These are phyloP conservation scores for Erythrobasidium yunnanense DNA, from an alignment of 768 basidiomycete species.

Conservation along the genomic window DNA sequence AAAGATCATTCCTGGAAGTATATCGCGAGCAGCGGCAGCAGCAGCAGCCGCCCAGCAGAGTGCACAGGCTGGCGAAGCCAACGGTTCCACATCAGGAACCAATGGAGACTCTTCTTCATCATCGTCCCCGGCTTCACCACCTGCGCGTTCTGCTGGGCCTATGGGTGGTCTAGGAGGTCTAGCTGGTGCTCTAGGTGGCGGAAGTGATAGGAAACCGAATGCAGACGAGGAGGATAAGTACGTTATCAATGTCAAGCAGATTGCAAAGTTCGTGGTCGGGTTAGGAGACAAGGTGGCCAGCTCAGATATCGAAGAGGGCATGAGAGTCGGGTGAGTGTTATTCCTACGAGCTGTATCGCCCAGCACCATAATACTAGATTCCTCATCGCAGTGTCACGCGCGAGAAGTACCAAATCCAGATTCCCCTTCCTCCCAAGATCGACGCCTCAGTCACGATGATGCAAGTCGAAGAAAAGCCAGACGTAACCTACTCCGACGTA, in stretches of 20 bases:
- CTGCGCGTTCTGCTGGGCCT: background rate
- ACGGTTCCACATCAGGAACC: background rate
- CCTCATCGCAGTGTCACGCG: constrained; percentile 63
- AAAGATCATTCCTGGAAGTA: constrained; percentile 60
- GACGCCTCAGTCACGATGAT: constrained; percentile 99
- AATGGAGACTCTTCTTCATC: constrained; percentile 55
- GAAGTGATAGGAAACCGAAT: constrained; percentile 46
- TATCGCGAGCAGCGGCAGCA: constrained; percentile 4
- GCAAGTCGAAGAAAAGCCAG: constrained; percentile 98
- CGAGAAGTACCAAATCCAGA: constrained; percentile 96
- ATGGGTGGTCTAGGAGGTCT: constrained; percentile 9
- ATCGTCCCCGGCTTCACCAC: constrained; percentile 1
- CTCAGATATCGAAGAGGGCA: constrained; percentile 99
- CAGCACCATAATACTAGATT: too few species aligned
- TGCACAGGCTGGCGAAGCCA: background rate
- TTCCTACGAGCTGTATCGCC: constrained; percentile 27
- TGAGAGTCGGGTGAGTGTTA: constrained; percentile 98
- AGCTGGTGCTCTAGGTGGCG: constrained; percentile 16
- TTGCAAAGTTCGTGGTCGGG: constrained; percentile 97
- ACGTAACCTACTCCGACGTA: constrained; percentile 93
- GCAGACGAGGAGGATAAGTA: constrained; percentile 99
- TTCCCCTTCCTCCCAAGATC: constrained; percentile 95
- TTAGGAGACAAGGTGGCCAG: constrained; percentile 91
- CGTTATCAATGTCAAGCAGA: constrained; percentile 98
- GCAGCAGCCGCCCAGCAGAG: constrained; percentile 8